Evolutionary conservation across 169 alveolate species (phyloP).

Genomic region (Pseudocohnilembus persalinus): DNA sequence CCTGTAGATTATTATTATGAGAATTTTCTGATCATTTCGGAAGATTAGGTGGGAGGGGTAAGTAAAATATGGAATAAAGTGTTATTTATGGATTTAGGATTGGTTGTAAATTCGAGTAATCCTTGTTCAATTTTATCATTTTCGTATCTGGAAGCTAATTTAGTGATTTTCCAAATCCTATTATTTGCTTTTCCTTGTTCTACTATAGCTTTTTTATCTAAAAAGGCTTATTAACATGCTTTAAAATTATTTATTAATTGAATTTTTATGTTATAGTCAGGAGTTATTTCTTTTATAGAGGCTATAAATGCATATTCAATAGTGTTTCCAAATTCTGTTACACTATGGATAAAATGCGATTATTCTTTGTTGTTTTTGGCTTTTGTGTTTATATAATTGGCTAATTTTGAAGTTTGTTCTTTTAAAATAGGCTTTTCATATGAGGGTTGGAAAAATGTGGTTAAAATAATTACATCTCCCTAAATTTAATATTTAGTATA

Average conservation of each 20-base stretch:
- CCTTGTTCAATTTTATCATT: slow-evolving; percentile 4
- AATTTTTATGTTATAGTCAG: neutral
- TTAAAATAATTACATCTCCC: slow-evolving; percentile 9
- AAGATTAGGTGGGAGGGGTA: slow-evolving; percentile 9
- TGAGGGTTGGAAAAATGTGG: slow-evolving; percentile 18
- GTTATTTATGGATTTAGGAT: neutral
- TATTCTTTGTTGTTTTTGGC: slow-evolving; percentile 13
- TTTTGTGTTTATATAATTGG: slow-evolving; percentile 4
- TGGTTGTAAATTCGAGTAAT: neutral
- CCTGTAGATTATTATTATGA: neutral
- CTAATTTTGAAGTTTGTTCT: slow-evolving; percentile 16
- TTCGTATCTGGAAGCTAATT: neutral
- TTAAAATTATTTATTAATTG: neutral
- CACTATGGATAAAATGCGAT: slow-evolving; percentile 9
- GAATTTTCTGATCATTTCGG: slow-evolving; percentile 1
- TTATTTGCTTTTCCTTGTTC: too few relatives aligned
- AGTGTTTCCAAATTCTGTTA: slow-evolving; percentile 17
- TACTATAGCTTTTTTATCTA: slow-evolving; percentile 3
- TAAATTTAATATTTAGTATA: too few relatives aligned
- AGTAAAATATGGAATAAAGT: slow-evolving; percentile 6
- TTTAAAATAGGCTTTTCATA: slow-evolving; percentile 17
- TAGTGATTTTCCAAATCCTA: slow-evolving; percentile 9
- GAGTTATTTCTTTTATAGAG: neutral
- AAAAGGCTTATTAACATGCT: neutral
- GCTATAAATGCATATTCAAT: slow-evolving; percentile 14